Conservation (phyloP, 352 stramenopile genomes). For the Phytophthora cactorum region DNA sequence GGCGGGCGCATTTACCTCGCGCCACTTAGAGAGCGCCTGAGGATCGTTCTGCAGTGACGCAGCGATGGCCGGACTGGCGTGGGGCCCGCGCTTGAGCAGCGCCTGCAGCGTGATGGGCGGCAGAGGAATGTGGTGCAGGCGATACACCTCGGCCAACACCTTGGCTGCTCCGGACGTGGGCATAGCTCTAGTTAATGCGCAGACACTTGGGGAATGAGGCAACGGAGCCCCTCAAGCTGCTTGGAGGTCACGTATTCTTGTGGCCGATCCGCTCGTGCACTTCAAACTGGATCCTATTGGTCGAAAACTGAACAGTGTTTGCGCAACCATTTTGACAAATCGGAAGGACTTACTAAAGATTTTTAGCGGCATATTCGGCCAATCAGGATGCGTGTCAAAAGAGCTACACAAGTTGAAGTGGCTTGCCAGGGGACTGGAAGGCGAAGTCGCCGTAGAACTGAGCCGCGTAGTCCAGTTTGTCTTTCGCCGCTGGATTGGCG, state of each 20-base stretch:
- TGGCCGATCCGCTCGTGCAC: background rate
- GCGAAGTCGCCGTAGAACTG: slow-evolving; percentile 24
- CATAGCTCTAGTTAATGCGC: slow-evolving; percentile 18
- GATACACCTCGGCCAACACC: slow-evolving; percentile 83
- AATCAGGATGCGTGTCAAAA: slow-evolving; percentile 6
- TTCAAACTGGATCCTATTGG: slow-evolving; percentile 6
- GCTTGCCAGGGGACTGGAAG: background rate
- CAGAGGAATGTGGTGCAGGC: slow-evolving; percentile 82
- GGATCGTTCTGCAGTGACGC: slow-evolving; percentile 61
- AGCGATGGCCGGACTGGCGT: slow-evolving; percentile 49
- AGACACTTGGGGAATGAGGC: slow-evolving; percentile 21
- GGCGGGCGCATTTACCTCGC: slow-evolving; percentile 64
- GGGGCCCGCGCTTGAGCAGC: slow-evolving; percentile 71
- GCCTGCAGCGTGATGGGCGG: slow-evolving; percentile 82
- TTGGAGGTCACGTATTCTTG: background rate
- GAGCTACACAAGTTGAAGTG: background rate
- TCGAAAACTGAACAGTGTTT: background rate
- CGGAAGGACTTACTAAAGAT: background rate
- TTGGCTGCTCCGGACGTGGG: slow-evolving; percentile 55
- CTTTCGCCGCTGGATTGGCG: slow-evolving; percentile 27
- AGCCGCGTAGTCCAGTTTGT: slow-evolving; percentile 50
- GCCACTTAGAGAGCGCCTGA: slow-evolving; percentile 58
- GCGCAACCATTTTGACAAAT: slow-evolving; percentile 3
- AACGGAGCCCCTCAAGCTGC: background rate
- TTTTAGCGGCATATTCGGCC: background rate